Evolutionary conservation across 2,329 filamentous ascomycete genomes (phyloP).

Genomic region (Leptographium radiaticola): DNA sequence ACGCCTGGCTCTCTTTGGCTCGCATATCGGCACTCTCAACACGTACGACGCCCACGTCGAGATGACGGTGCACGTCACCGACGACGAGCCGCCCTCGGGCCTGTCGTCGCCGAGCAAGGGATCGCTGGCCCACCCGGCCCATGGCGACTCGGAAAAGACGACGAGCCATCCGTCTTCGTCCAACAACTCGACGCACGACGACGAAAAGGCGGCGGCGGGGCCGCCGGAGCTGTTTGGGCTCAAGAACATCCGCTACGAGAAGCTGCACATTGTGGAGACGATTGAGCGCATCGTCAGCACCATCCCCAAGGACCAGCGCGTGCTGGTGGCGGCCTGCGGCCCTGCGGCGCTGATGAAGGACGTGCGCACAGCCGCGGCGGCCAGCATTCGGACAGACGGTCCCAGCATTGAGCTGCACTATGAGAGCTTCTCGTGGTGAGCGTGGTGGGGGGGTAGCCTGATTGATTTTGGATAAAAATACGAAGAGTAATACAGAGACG

Average conservation of each 20-base stretch:
- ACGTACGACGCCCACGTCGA: neutral
- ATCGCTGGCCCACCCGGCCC: neutral
- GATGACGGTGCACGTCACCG: neutral
- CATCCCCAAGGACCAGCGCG: slow-evolving; percentile 19
- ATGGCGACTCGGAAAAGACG: neutral
- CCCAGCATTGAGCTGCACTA: slow-evolving; percentile 35
- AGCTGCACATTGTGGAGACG: neutral
- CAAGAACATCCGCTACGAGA: slow-evolving; percentile 2
- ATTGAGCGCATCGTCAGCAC: neutral
- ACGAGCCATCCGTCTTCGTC: neutral
- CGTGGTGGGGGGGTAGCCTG: no score
- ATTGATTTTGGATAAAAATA: no score
- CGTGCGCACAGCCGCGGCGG: slow-evolving; percentile 29
- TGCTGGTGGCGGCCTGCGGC: slow-evolving; percentile 35
- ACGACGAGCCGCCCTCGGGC: neutral
- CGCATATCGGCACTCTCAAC: neutral
- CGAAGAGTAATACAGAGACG: no score
- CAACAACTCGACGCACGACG: neutral
- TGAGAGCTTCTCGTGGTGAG: slow-evolving; percentile 29
- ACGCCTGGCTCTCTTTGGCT: neutral
- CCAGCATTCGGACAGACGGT: slow-evolving; percentile 26
- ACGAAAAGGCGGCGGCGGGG: neutral
- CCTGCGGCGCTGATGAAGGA: slow-evolving; percentile 29
- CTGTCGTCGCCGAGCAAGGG: neutral
- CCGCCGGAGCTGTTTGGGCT: neutral